A percentile compares a stretch with the other conserved stretches of the same genome.
These are phyloP conservation scores for Trichocomaceae sp. DNA, from an alignment of 2,329 filamentous ascomycete species.

Conservation along the genomic window DNA sequence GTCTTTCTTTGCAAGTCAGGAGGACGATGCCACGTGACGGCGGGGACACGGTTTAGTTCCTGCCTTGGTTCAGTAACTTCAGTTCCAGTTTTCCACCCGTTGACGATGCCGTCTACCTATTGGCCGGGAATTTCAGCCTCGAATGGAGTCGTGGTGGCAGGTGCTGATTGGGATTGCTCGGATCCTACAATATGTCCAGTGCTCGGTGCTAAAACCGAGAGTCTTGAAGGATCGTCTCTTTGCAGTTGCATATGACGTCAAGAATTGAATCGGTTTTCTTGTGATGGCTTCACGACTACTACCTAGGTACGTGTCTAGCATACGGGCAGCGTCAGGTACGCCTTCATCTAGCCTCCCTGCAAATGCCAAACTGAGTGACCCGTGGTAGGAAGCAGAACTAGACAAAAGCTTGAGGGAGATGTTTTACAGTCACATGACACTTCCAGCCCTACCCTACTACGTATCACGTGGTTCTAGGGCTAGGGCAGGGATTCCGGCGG, in stretches of 20 bases:
- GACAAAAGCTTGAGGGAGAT: neutral
- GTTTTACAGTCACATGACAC: conserved; percentile 5
- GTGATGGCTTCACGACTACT: neutral
- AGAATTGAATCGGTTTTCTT: neutral
- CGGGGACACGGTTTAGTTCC: conserved; percentile 9
- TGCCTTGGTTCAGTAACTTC: neutral
- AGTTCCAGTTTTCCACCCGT: neutral
- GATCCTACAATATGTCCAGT: too few relatives aligned
- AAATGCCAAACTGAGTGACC: neutral
- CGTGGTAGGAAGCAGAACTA: too few relatives aligned
- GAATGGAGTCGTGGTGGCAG: neutral
- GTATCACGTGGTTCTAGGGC: conserved; percentile 6
- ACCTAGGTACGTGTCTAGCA: too few relatives aligned
- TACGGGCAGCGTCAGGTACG: too few relatives aligned
- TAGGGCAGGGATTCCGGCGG: conserved; percentile 16
- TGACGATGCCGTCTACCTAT: conserved; percentile 14
- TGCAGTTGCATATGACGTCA: neutral
- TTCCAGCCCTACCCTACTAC: neutral
- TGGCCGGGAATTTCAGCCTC: neutral
- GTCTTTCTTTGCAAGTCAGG: neutral
- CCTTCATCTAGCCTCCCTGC: neutral
- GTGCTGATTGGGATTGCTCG: neutral
- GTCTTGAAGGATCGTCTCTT: neutral
- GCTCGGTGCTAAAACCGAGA: neutral
- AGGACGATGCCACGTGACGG: conserved; percentile 4